Percentiles rank a stretch among this genome's conserved stretches.
phyloP scores from a whole-genome alignment of 306 rosid species.

The Oemleria cerasiformis region DNA sequence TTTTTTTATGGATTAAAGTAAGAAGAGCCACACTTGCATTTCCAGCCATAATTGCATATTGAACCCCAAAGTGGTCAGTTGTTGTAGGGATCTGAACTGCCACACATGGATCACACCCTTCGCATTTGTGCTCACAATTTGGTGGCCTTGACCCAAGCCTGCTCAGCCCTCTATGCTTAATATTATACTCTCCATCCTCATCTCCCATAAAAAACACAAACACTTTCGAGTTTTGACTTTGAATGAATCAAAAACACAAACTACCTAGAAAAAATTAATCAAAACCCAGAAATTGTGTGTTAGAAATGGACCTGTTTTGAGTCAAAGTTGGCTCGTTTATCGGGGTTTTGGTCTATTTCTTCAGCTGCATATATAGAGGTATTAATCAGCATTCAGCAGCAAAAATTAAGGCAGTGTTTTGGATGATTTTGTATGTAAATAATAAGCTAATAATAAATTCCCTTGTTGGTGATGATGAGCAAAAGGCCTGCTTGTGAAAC shows the following conservation, averaged over 20 bases:
- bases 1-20: constrained; percentile 29
- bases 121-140: constrained; percentile 32
- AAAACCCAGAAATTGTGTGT: neutral
- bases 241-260: too few relatives aligned
- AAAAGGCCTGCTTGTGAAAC: constrained; percentile 28
- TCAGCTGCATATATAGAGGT: neutral
- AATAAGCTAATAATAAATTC: neutral
- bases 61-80: constrained; percentile 21
- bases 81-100: constrained; percentile 34
- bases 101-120: constrained; percentile 34
- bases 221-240: neutral
- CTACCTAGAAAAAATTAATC: too few relatives aligned
- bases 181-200: constrained; percentile 5
- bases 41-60: constrained; percentile 43
- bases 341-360: constrained; percentile 21
- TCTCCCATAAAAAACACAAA: constrained; percentile 8
- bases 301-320: constrained; percentile 20
- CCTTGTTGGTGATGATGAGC: constrained; percentile 16
- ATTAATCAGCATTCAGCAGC: neutral
- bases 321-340: constrained; percentile 8
- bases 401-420: too few relatives aligned
- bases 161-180: constrained; percentile 13
- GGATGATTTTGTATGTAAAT: too few relatives aligned
- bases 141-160: constrained; percentile 44
- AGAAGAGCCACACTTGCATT: constrained; percentile 41